These are phyloP conservation scores for Metschnikowia picachoensis DNA, from an alignment of 805 yeast genomes.

Conservation along the genomic window DNA sequence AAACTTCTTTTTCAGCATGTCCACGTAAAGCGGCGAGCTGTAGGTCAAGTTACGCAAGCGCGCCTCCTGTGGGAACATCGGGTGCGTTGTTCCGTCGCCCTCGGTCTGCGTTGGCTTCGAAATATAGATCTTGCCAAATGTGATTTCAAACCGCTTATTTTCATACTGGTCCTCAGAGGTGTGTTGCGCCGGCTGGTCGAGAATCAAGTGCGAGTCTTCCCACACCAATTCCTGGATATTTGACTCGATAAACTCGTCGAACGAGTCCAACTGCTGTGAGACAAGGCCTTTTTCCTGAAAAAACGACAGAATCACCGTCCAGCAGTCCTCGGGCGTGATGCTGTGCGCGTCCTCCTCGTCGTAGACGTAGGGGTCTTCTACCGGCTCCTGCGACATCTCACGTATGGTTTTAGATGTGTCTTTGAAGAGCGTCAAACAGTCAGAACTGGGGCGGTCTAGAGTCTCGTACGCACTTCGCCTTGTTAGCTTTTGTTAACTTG, in stretches of 20 bases:
- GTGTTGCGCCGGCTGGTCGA: slow-evolving; percentile 98
- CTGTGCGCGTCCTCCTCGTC: slow-evolving; percentile 52
- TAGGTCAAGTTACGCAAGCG: slow-evolving; percentile 93
- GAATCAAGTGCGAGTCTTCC: slow-evolving; percentile 89
- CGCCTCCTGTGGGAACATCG: slow-evolving; percentile 97
- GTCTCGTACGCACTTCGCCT: neutral
- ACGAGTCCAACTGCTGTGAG: slow-evolving; percentile 96
- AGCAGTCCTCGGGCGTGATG: slow-evolving; percentile 97
- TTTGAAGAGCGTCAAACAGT: neutral
- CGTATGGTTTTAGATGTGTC: no score
- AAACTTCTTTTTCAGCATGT: slow-evolving; percentile 86
- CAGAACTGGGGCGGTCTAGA: slow-evolving; percentile 1
- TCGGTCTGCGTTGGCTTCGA: slow-evolving; percentile 98
- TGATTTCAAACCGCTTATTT: slow-evolving; percentile 89
- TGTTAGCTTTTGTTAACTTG: neutral
- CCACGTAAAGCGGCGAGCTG: slow-evolving; percentile 93
- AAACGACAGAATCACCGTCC: slow-evolving; percentile 96
- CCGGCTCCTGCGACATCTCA: slow-evolving; percentile 19
- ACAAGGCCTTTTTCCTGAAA: slow-evolving; percentile 96
- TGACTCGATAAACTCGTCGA: slow-evolving; percentile 95
- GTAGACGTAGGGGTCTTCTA: slow-evolving; percentile 64
- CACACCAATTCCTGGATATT: slow-evolving; percentile 95
- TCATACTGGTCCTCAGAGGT: slow-evolving; percentile 85
- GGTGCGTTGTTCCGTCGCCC: slow-evolving; percentile 99
- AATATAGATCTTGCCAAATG: slow-evolving; percentile 95